Conservation (phyloP, 768 basidiomycete species). For the Mycena sanguinolenta region DNA sequence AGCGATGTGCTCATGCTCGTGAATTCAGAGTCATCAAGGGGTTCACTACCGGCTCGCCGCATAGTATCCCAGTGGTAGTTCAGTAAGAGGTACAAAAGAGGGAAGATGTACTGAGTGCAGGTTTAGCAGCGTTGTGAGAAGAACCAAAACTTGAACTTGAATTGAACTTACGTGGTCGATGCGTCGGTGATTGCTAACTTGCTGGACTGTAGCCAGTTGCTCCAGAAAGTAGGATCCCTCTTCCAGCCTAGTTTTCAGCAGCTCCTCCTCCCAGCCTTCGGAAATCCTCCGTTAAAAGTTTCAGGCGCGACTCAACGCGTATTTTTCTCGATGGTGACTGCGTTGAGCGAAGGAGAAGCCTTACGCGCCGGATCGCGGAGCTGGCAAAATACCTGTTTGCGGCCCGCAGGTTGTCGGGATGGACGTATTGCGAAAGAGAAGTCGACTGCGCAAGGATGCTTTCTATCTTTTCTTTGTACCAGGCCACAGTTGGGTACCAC, state of each 20-base stretch:
- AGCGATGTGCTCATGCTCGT: not conserved
- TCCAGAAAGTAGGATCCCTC: not conserved
- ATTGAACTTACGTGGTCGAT: not conserved
- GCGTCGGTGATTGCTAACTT: not conserved
- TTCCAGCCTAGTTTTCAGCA: not conserved
- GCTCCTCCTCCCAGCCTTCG: not conserved
- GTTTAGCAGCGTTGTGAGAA: not conserved
- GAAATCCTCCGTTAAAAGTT: not conserved
- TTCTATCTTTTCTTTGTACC: not conserved
- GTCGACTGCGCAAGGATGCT: not conserved
- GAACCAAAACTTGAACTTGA: not conserved
- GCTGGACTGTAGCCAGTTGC: not conserved
- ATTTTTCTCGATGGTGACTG: not conserved
- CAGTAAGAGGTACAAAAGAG: constrained; percentile 1
- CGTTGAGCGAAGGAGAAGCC: not conserved
- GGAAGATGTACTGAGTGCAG: not conserved
- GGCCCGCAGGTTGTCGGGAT: not conserved
- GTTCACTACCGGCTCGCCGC: not conserved
- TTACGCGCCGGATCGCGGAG: not conserved
- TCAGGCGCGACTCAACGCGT: not conserved
- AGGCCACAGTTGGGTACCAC: not conserved
- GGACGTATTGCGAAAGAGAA: too few relatives aligned
- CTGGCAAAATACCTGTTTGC: not conserved
- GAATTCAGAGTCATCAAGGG: not conserved
- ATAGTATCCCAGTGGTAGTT: not conserved